Evolutionary conservation across 2,329 filamentous ascomycete genomes (phyloP).

Genomic region (Penicillium digitatum): DNA sequence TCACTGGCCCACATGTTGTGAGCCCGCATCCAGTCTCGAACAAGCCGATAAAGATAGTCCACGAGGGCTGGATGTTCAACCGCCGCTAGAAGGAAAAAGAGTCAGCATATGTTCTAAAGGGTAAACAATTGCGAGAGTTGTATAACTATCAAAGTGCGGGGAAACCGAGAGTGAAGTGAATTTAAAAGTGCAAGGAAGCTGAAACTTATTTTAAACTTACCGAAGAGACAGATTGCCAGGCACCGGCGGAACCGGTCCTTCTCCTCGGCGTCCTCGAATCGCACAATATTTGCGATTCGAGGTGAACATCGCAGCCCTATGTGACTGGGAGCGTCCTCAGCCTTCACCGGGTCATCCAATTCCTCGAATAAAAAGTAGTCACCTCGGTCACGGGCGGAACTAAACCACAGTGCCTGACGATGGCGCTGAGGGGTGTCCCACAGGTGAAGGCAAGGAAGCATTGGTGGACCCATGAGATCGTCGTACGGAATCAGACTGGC

Average conservation of each 20-base stretch:
- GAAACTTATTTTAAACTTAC: conserved; percentile 16
- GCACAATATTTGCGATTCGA: conserved; percentile 18
- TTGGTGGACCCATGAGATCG: conserved; percentile 20
- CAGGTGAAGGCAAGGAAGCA: conserved; percentile 27
- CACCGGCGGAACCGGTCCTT: conserved; percentile 36
- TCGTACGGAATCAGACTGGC: conserved; percentile 20
- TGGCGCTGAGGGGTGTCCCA: conserved; percentile 37
- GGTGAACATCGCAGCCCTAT: conserved; percentile 23
- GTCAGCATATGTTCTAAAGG: conserved; percentile 5
- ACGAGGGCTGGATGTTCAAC: conserved; percentile 25
- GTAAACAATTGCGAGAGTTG: not conserved
- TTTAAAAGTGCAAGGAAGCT: not conserved
- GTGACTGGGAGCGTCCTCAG: conserved; percentile 11
- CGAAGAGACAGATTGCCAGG: conserved; percentile 31
- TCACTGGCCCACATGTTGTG: conserved; percentile 6
- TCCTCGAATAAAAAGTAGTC: conserved; percentile 40
- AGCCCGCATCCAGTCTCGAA: conserved; percentile 31
- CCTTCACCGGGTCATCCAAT: conserved; percentile 14
- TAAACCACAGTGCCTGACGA: conserved; percentile 34
- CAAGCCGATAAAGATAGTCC: conserved; percentile 33
- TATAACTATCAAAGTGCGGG: not conserved
- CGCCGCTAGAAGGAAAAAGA: conserved; percentile 17
- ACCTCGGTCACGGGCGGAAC: conserved; percentile 19
- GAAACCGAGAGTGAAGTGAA: not conserved
- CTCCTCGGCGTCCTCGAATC: conserved; percentile 23